Conservation (phyloP, 2,329 filamentous ascomycete species). For the Aspergillus sojae region DNA sequence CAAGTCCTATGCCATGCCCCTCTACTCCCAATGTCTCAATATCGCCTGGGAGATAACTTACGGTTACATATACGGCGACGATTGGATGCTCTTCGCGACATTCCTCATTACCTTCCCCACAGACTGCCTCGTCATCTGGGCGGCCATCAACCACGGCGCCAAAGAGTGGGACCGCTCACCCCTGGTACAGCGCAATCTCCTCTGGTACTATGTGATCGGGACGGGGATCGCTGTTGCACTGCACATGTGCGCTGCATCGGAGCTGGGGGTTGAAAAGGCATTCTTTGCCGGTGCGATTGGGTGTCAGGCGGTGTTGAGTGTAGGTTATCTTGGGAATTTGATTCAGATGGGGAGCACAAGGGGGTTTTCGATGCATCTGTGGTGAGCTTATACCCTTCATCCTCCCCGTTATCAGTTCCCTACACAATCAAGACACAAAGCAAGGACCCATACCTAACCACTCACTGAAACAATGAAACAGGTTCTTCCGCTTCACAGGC, state of each 20-base stretch:
- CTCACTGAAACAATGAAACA: too few relatives aligned
- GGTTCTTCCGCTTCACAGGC: background rate
- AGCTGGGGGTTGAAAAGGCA: background rate
- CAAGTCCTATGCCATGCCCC: background rate
- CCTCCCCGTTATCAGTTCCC: too few relatives aligned
- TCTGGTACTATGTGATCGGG: background rate
- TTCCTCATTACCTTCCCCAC: background rate
- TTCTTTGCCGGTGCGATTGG: background rate
- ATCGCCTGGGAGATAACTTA: background rate
- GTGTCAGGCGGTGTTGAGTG: background rate
- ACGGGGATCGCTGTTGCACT: background rate
- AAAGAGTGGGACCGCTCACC: background rate
- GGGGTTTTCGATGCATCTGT: background rate
- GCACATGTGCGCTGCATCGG: background rate
- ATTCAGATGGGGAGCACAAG: background rate
- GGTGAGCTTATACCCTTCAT: background rate
- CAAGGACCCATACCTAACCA: background rate
- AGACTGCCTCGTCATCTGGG: background rate
- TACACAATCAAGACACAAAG: background rate
- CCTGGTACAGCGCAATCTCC: background rate
- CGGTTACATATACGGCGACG: background rate
- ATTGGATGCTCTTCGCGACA: background rate
- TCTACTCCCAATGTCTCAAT: background rate
- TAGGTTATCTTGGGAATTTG: background rate
- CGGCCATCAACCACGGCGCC: background rate